Base-by-base conservation (phyloP, 176 grass and related monocot species). In the Themeda triandra region DNA sequence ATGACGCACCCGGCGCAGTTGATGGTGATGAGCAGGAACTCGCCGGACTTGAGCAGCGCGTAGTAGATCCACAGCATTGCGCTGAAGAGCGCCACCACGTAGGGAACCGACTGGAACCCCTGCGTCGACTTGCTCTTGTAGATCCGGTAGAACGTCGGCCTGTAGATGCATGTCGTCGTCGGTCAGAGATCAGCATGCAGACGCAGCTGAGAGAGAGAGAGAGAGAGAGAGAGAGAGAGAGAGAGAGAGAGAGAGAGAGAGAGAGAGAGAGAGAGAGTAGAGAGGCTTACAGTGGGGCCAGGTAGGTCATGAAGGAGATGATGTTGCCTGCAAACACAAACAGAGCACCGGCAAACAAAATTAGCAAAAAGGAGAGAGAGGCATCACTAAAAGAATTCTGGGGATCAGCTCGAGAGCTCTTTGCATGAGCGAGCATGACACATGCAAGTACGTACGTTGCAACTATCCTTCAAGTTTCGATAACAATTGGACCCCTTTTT, bases 21-120 rank as follows among this genome's bases (percentile, higher is more conserved):
- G 41, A 92, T 94, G 64, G 92, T 97, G 86, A 97, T 85, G 68
- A 97, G 92, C 8, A 94, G 86, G 63, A 25, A 82, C 35, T 90
- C 80, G 66, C 85, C 17, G 2, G 90, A 89, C 60, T 97, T 89
- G 75, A 97, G 48, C 64, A 90, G 66, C 1, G 95, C 92, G 75
- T 98, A 98, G 82, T 92, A 98, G 66, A 98, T 98, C 96, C 93
- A 98, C 36, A 98, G 51, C 89, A 94, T 93, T 4, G 91, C 79
- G 49, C 96, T 98, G 58, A 98, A 98, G 2, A 98, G 86, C 0
- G 96, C 91, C 63, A 98, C 89, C 1, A 98, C 96, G 44, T 98
- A 98, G 0, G 96, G 96, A 18, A 98, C 69, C 1, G 96, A 98
- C 63, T 95, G 96, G 54, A 98, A 96, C 0, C 91, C 96, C 79